phyloP scores from a whole-genome alignment of 768 basidiomycete genomes.

The Mycena capillaripes region DNA sequence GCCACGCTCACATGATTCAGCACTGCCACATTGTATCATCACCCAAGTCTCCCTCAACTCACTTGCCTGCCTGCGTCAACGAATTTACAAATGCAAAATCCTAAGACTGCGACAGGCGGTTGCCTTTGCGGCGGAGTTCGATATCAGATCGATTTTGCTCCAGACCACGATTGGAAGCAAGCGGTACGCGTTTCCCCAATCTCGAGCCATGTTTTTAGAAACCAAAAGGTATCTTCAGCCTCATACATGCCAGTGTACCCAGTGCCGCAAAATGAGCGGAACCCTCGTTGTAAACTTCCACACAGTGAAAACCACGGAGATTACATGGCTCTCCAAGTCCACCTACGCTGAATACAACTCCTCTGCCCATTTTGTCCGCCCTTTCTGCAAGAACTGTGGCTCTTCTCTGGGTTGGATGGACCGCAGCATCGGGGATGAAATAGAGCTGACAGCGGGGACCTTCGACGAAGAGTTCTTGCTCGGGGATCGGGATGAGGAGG shows the following conservation, averaged over 20 bases:
- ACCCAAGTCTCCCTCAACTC: background rate
- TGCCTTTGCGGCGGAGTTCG: constrained; percentile 22
- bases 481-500: constrained; percentile 17
- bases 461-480: constrained; percentile 28
- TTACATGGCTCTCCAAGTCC: constrained; percentile 20
- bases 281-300: background rate
- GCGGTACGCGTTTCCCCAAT: background rate
- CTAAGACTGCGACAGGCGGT: constrained; percentile 11
- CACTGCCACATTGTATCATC: constrained; percentile 5
- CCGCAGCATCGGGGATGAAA: background rate
- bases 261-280: constrained; percentile 29
- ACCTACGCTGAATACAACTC: constrained; percentile 29
- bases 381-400: constrained; percentile 28
- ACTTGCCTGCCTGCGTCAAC: too few relatives aligned
- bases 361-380: constrained; percentile 1
- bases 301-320: background rate
- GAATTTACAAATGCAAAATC: background rate
- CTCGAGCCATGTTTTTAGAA: too few relatives aligned
- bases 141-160: constrained; percentile 22
- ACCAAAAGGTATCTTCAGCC: too few relatives aligned
- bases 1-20: constrained; percentile 15
- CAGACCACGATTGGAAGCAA: constrained; percentile 25
- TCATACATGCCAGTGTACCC: constrained; percentile 30
- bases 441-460: constrained; percentile 15
- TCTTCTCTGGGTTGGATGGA: constrained; percentile 24